These are phyloP conservation scores for Aspergillus awamori DNA, from an alignment of 2,329 filamentous ascomycete genomes.

Conservation along the genomic window DNA sequence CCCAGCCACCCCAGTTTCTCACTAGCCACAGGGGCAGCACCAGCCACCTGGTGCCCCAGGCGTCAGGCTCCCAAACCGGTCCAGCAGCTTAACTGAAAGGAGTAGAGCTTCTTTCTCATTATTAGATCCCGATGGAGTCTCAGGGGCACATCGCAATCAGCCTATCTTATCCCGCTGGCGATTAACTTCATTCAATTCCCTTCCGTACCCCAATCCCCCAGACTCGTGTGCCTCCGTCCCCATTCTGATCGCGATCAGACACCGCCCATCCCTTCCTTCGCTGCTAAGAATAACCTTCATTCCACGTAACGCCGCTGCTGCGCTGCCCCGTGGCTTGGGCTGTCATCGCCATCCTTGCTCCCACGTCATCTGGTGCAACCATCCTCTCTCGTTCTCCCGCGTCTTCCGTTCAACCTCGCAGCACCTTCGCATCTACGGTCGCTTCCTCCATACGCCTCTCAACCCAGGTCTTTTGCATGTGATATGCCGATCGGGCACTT, in stretches of 20 bases:
- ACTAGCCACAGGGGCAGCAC: conserved; percentile 18
- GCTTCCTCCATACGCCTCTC: background rate
- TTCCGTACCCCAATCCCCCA: background rate
- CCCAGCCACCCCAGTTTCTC: conserved; percentile 16
- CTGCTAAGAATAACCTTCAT: background rate
- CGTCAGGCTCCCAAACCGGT: background rate
- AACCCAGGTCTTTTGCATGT: conserved; percentile 2
- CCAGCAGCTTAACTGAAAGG: too few relatives aligned
- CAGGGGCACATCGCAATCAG: background rate
- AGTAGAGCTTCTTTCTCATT: too few relatives aligned
- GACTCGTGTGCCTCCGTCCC: background rate
- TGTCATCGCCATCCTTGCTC: conserved; percentile 4
- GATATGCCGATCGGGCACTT: conserved; percentile 13
- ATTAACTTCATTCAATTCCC: background rate
- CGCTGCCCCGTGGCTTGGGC: conserved; percentile 7
- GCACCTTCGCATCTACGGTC: conserved; percentile 1
- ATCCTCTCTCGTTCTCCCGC: background rate
- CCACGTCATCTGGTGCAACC: conserved; percentile 21
- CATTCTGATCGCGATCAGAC: background rate
- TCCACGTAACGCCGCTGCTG: background rate
- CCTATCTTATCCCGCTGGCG: background rate
- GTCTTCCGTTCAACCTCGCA: conserved; percentile 4
- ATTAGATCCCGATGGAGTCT: conserved; percentile 1
- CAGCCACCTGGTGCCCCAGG: conserved; percentile 16
- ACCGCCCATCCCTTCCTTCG: background rate